Conservation (phyloP, 768 basidiomycete genomes). For the Paxillus involutus region DNA sequence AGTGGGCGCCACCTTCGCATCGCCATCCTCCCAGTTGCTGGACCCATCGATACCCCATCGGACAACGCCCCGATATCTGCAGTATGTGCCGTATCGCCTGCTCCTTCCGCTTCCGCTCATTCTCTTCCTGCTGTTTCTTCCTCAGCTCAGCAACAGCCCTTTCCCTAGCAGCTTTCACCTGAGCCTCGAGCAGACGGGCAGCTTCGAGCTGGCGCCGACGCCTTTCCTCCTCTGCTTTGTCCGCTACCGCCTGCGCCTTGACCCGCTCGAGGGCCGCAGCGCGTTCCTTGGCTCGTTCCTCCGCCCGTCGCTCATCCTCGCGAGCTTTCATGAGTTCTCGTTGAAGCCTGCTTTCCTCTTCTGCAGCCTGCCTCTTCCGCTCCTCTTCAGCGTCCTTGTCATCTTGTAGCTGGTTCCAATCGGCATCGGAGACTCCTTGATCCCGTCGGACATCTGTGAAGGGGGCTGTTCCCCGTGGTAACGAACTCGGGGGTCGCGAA, state of each 20-base stretch:
- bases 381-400: slow-evolving; percentile 28
- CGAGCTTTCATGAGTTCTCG: slow-evolving; percentile 15
- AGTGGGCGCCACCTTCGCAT: slow-evolving; percentile 49
- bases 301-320: background rate
- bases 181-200: slow-evolving; percentile 21
- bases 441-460: background rate
- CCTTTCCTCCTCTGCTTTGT: slow-evolving; percentile 28
- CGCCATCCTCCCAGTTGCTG: slow-evolving; percentile 40
- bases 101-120: slow-evolving; percentile 19
- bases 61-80: slow-evolving; percentile 50
- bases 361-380: slow-evolving; percentile 14
- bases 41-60: slow-evolving; percentile 46
- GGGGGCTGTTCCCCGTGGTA: no score
- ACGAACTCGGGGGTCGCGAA: no score
- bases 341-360: slow-evolving; percentile 17
- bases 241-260: slow-evolving; percentile 7
- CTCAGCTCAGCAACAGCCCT: slow-evolving; percentile 23
- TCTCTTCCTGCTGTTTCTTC: slow-evolving; percentile 36
- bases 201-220: slow-evolving; percentile 25
- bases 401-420: slow-evolving; percentile 53
- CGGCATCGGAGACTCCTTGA: slow-evolving; percentile 47
- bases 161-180: slow-evolving; percentile 17
- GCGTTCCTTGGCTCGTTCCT: background rate
- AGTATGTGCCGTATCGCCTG: slow-evolving; percentile 39
- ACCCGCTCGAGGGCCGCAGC: slow-evolving; percentile 15